Evolutionary conservation across 306 rosid genomes (phyloP), one percentile per base, ranked within the genome.

Genomic region (Acacia confusa): DNA sequence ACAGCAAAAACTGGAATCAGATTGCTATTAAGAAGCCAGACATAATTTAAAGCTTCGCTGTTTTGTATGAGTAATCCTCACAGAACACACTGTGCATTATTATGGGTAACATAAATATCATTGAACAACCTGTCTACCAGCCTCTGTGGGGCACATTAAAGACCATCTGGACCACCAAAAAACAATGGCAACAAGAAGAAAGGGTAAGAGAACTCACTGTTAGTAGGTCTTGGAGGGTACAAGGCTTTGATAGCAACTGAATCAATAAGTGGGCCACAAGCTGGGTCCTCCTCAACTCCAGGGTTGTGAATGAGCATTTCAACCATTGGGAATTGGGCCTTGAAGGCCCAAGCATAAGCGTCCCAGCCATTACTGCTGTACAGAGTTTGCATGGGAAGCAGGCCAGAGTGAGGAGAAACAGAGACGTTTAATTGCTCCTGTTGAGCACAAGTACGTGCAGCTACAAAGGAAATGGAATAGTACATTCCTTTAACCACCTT

Each of bases 331-430:
- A 13, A 72, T 1, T 81, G 86, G 36, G 97, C 97, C 74, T 80
- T 89, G 73, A 93, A 95, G 1, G 97, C 98, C 92, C 96, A 93
- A 2, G 94, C 92, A 74, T 93, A 89, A 0, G 94, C 88, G 69
- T 95, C 98, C 98, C 98, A 95, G 3, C 99, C 99, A 71, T 83
- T 89, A 84, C 99, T 95, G 47, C 94, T 90, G 74, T 95, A 95
- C 74, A 95, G 16, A 1, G 99, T 95, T 55, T 95, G 99, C 36
- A 95, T 95, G 0, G 99, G 99, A 0, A 95, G 87, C 19, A 92
- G 89, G 0, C 99, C 98, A 9, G 81, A 90, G 32, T 95, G 97
- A 0, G 97, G 98, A 9, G 98, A 90, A 16, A 92, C 94, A 0
- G 98, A 93, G 3, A 95, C 74, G 76, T 95, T 95, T 24, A 95